Evolutionary conservation across 1,139 yeast species (phyloP), one percentile per base, ranked within the genome.

Genomic region (Candida sp.): DNA sequence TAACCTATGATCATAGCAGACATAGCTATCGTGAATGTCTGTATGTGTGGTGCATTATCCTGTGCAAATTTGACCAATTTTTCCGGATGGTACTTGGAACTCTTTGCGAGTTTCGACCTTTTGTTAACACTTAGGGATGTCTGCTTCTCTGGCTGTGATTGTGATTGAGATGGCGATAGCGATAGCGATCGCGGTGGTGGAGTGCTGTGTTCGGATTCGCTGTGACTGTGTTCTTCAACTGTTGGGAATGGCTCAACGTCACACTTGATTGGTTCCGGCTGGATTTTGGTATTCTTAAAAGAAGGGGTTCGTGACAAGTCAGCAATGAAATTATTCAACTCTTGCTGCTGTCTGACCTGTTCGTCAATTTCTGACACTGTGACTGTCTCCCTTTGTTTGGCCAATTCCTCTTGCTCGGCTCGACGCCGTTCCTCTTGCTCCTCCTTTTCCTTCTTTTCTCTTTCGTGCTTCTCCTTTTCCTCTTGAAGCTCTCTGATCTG

Each of bases 1-100:
- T 49, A 55, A 8, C 58, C 57, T 23, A 56, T 41, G 8, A 56
- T 34, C 48, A 56, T 38, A 12, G 55, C 58, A 25, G 58, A 53
- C 44, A 54, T 48, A 34, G 54, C 58, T 30, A 56, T 48, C 5
- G 51, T 48, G 26, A 55, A 6, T n/a, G 54, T 54, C 48, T 44
- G 55, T 22, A 49, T 9, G 25, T 38, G 17, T 26, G n/a, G 42
- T 25, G 31, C 28, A 38, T 38, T 38, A 38, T 26, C 42, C 42
- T 9, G 42, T 26, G 42, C 42, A 38, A 38, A 9, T 38, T 38
- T 38, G 27, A 38, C 8, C 40, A 37, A 37, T 8, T 37, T 37
- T 9, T 31, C 44, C 35, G 28, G 46, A 31, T n/a, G 37, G 54
- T 28, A 11, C 27, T 38, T 38, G 9, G 22, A 26, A 23, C 22